Evolutionary conservation across 257 asterid species (phyloP).

Genomic region (Verbascum thapsus): DNA sequence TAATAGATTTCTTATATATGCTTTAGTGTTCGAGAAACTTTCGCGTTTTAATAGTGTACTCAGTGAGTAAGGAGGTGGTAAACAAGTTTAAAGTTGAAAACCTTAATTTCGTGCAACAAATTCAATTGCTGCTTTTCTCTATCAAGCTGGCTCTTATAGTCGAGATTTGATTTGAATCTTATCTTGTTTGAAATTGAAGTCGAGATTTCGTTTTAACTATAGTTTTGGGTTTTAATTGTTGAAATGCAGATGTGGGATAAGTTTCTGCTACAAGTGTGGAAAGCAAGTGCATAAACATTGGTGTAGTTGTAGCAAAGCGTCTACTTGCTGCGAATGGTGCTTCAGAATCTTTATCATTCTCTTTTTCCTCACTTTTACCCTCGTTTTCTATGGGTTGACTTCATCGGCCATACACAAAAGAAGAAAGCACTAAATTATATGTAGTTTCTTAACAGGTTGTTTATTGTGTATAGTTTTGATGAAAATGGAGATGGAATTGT

Average conservation of each 20-base stretch:
- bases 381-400: conserved; percentile 27
- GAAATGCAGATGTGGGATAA: conserved; percentile 54
- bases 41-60: neutral
- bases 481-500: conserved; percentile 1
- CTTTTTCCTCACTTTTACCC: conserved; percentile 22
- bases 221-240: neutral
- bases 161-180: too few relatives aligned
- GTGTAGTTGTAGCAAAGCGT: conserved; percentile 52
- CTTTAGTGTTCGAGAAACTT: neutral
- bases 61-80: too few relatives aligned
- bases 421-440: neutral
- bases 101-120: too few relatives aligned
- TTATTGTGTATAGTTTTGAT: conserved; percentile 29
- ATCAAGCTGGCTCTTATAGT: too few relatives aligned
- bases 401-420: neutral
- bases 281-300: conserved; percentile 50
- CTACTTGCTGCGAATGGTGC: conserved; percentile 40
- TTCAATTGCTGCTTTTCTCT: too few relatives aligned
- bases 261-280: conserved; percentile 86
- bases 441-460: neutral
- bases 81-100: too few relatives aligned
- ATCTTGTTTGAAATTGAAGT: neutral
- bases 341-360: conserved; percentile 31
- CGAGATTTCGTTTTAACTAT: neutral
- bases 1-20: neutral